Conservation (phyloP, 805 yeast genomes). For the Starmera quercuum region DNA sequence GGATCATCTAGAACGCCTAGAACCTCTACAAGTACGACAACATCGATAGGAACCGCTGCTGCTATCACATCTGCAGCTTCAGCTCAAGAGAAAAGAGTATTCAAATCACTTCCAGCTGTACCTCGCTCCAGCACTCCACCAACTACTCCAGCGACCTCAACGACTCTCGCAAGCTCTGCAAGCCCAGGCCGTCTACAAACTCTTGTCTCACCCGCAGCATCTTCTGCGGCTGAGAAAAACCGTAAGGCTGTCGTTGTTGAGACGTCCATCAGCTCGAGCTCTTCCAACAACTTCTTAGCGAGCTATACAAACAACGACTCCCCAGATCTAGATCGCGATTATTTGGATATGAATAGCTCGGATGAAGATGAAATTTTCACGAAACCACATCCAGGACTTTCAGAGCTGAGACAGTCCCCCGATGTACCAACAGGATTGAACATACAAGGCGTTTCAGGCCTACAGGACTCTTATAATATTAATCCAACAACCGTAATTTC, state of each 20-base stretch:
- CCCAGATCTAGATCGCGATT: slow-evolving; percentile 18
- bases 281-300: slow-evolving; percentile 16
- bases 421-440: slow-evolving; percentile 15
- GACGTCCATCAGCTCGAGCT: slow-evolving; percentile 14
- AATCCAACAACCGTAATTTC: background rate
- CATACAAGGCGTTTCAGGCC: slow-evolving; percentile 9
- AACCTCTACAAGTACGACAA: slow-evolving; percentile 1
- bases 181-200: too few species aligned
- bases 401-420: slow-evolving; percentile 13
- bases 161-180: too few species aligned
- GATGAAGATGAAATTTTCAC: slow-evolving; percentile 2
- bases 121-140: too few species aligned
- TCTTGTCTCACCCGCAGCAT: background rate
- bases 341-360: slow-evolving; percentile 11
- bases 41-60: background rate
- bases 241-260: slow-evolving; percentile 19
- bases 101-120: too few species aligned
- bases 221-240: slow-evolving; percentile 14
- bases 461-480: background rate
- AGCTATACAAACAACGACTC: slow-evolving; percentile 14
- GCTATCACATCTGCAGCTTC: background rate
- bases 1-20: background rate
- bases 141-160: slow-evolving; percentile 1
- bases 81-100: too few species aligned
- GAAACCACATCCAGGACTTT: slow-evolving; percentile 6